Base-by-base conservation (phyloP, 208 protist genomes). In the Acanthamoeba triangularis region DNA sequence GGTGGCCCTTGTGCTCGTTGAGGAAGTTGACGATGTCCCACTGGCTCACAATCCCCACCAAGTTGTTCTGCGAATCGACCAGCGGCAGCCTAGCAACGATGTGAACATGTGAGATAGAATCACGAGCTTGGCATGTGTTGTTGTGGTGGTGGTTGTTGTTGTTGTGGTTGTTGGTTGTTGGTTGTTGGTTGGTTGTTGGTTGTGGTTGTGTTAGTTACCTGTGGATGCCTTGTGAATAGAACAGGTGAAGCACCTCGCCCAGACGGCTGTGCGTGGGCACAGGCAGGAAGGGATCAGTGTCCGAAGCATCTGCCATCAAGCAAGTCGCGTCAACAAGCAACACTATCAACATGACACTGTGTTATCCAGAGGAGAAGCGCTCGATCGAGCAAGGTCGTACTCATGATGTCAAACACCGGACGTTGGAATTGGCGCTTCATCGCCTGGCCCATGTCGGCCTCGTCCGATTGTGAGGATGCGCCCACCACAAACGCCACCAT, bases 21-120 rank as follows among this genome's bases (percentile, higher is more conserved):
- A 84, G 74, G 41, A 84, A 84, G 74, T 52, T 54, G 35, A 84
- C 74, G 74, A 84, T 49, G 37, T 84, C 74, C 74, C 74, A 84
- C 33, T 84, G 74, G 52, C 74, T 84, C 37, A 84, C 74, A 16
- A 84, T 84, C 23, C 74, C 74, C 74, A 84, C 74, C 74, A 84
- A 10, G 25, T 84, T 30, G 44, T 84, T 84, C 37, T 84, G 74
- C 14, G 74, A 44, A 28, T 84, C 74, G 37, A 84, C 74, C 23
- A 84, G 74, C 44, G 74, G 74, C 35, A 84, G 74, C 37, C 74
- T 84, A 49, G 33, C 65, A 41, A n/a, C 18, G 1, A 44, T 5
- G 30, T 13, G 30, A 44, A 8, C 33, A 28, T 11, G 44, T 47
- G 44, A 47, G 7, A 3, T 8, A 47, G 0, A 0, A 47, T 47